Conservation (phyloP, 2,329 filamentous ascomycete species). For the Monosporascus cannonballus region DNA sequence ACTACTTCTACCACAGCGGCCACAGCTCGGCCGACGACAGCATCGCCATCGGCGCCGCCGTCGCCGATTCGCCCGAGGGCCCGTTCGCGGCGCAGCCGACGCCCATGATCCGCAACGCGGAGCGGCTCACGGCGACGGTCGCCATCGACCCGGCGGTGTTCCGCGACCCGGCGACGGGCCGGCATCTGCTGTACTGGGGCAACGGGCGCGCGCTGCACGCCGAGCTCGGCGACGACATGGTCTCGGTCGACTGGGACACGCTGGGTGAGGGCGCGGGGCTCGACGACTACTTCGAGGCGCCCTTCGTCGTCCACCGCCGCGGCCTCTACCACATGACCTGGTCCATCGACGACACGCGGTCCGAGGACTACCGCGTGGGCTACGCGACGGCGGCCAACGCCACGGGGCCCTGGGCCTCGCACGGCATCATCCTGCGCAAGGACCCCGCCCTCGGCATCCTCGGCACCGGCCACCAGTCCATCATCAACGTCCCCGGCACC, state of each 20-base stretch:
- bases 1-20: slow-evolving; percentile 55
- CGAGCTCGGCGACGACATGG: slow-evolving; percentile 37
- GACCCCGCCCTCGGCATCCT: slow-evolving; percentile 32
- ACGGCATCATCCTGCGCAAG: slow-evolving; percentile 35
- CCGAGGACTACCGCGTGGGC: slow-evolving; percentile 37
- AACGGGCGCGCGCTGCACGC: slow-evolving; percentile 35
- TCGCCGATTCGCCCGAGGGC: slow-evolving; percentile 47
- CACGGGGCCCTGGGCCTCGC: slow-evolving; percentile 36
- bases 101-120: slow-evolving; percentile 49
- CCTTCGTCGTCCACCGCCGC: slow-evolving; percentile 35
- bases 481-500: slow-evolving; percentile 37
- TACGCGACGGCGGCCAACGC: slow-evolving; percentile 33
- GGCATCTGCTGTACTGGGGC: slow-evolving; percentile 58
- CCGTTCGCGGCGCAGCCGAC: slow-evolving; percentile 48
- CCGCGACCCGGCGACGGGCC: slow-evolving; percentile 48
- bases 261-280: slow-evolving; percentile 27
- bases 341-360: slow-evolving; percentile 38
- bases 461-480: slow-evolving; percentile 36
- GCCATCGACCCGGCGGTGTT: slow-evolving; percentile 58
- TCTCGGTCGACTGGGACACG: slow-evolving; percentile 30
- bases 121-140: slow-evolving; percentile 19
- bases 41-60: slow-evolving; percentile 55
- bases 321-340: slow-evolving; percentile 40
- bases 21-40: slow-evolving; percentile 44
- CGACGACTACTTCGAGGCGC: slow-evolving; percentile 33